Evolutionary conservation across 768 basidiomycete genomes (phyloP).

Genomic region (Naganishia vishniacii): DNA sequence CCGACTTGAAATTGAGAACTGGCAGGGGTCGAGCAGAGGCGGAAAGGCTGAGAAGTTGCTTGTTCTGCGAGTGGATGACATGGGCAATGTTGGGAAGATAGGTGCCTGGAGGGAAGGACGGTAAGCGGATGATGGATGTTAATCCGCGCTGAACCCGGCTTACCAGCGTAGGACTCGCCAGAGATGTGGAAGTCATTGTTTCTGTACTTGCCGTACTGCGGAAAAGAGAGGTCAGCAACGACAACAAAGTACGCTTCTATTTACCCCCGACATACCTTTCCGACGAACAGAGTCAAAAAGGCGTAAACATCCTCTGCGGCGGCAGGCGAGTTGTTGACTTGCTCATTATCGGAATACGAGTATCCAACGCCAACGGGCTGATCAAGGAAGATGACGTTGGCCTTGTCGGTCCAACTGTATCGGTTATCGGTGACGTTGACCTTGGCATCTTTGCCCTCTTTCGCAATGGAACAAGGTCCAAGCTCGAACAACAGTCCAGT

Average conservation of each 20-base stretch:
- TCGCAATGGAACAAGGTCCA: slow-evolving; percentile 72
- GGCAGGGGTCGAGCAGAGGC: slow-evolving; percentile 44
- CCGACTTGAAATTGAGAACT: slow-evolving; percentile 71
- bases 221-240: slow-evolving; percentile 19
- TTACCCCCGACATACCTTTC: slow-evolving; percentile 51
- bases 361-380: slow-evolving; percentile 80
- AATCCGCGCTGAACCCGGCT: too few relatives aligned
- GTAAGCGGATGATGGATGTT: too few relatives aligned
- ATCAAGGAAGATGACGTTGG: slow-evolving; percentile 54
- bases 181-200: slow-evolving; percentile 48
- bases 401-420: slow-evolving; percentile 75
- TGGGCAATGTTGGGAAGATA: slow-evolving; percentile 78
- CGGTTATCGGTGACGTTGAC: slow-evolving; percentile 56
- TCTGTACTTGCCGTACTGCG: slow-evolving; percentile 41
- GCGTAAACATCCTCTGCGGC: slow-evolving; percentile 77
- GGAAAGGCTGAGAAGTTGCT: slow-evolving; percentile 50
- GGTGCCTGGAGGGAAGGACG: slow-evolving; percentile 48
- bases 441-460: slow-evolving; percentile 58
- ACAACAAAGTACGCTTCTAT: too few relatives aligned
- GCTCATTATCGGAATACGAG: slow-evolving; percentile 64
- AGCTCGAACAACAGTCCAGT: slow-evolving; percentile 87
- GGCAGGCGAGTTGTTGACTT: slow-evolving; percentile 71
- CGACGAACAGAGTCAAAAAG: slow-evolving; percentile 46
- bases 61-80: slow-evolving; percentile 71
- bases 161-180: slow-evolving; percentile 54